Base-by-base conservation (phyloP, 352 stramenopile species). In the Pythium dissotocum region DNA sequence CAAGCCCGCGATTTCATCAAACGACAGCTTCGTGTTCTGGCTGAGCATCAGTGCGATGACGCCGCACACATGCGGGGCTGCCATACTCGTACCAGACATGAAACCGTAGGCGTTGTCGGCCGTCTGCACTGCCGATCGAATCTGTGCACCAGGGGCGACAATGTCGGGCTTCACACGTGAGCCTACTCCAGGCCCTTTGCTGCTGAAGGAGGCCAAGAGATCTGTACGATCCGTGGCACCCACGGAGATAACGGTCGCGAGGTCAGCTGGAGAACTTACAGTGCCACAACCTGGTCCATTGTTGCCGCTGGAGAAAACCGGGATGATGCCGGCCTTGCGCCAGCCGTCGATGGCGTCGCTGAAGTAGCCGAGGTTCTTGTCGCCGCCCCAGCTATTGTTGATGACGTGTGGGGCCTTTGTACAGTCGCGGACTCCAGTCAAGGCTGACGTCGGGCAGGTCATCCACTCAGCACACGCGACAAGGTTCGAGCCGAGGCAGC, bases 361-460 rank as follows among this genome's bases (percentile, higher is more conserved):
- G 49, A 71, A 77, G 54, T 66, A 71, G 4, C 46, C 21, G 26
- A 64, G 33, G 9, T 46, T 57, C 38, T 46, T 44, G 33, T 60
- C 70, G 9, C 73, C 70, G 21, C 73, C 76, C 76, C 73, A 83
- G 33, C 51, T 70, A 60, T 79, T 80, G 66, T 75, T 79, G 55
- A 83, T 68, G 21, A 83, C 63, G 30, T 80, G 70, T 6, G 76
- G 65, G 12, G 69, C 76, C 64, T 80, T 79, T 21, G 63, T 69
- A 60, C 76, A 83, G 63, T 83, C 67, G 4, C 55, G 42, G 42
- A 63, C 58, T 16, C 51, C 57, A 5, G 58, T 55, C 6, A 59
- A 40, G 1, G 44, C 40, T 32, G 65, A 32, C 24, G 65, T 67
- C 16, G 69, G 69, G 28, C 69, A 70, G 14, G 61, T 69, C 53